Percentiles rank a stretch among this genome's conserved stretches.
Evolutionary conservation across 441 rosid genomes (phyloP).

Genomic region (Arabidopsis hybrid): DNA sequence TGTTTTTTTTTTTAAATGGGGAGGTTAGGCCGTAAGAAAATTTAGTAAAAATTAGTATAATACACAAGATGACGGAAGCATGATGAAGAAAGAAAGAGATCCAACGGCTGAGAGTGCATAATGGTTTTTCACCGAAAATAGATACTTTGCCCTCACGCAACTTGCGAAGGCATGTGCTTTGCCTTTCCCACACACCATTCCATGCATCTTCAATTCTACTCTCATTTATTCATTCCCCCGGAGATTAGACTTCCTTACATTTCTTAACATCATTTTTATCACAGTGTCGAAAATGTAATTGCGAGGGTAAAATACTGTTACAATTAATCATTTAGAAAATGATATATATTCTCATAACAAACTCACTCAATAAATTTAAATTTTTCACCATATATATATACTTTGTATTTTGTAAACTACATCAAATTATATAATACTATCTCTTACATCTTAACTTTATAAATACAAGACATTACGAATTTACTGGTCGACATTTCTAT

Average conservation of each 20-base stretch:
- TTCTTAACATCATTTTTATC: background rate
- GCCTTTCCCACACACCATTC: constrained; percentile 48
- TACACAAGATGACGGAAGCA: constrained; percentile 23
- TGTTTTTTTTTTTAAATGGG: background rate
- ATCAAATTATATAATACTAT: no score
- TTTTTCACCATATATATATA: background rate
- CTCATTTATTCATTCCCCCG: background rate
- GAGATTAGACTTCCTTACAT: background rate
- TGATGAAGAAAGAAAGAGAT: constrained; percentile 26
- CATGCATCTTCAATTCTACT: constrained; percentile 44
- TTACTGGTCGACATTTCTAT: background rate
- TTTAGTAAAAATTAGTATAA: background rate
- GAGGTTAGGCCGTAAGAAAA: background rate
- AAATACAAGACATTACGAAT: background rate
- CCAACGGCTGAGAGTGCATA: constrained; percentile 28
- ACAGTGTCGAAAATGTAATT: background rate
- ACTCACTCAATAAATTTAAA: background rate
- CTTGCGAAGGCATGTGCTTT: constrained; percentile 42
- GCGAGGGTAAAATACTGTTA: background rate
- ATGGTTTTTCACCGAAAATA: background rate
- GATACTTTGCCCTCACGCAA: constrained; percentile 42
- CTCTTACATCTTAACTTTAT: background rate
- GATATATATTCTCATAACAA: background rate
- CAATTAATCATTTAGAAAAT: background rate
- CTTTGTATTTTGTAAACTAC: background rate